phyloP scores from a whole-genome alignment of 1,284 basidiomycete genomes.

The Ustanciosporium gigantosporum region DNA sequence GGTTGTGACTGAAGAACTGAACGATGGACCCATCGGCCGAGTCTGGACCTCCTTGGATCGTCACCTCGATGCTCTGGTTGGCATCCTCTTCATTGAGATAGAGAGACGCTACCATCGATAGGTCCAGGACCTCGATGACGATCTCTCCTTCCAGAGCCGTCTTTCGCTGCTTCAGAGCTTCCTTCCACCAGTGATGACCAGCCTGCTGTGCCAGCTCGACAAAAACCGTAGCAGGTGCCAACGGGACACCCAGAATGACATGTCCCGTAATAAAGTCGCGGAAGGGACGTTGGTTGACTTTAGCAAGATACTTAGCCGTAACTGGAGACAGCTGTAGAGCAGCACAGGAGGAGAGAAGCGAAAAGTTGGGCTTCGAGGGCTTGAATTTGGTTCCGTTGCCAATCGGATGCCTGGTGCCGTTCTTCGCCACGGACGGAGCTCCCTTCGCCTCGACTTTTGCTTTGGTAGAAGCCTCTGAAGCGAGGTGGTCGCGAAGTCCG shows the following conservation, averaged over 20 bases:
- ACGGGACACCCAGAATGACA: slow-evolving; percentile 24
- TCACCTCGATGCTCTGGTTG: slow-evolving; percentile 26
- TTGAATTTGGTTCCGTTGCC: not conserved
- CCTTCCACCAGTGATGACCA: slow-evolving; percentile 32
- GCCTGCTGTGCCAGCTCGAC: slow-evolving; percentile 39
- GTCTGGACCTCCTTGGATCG: slow-evolving; percentile 18
- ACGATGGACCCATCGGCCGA: slow-evolving; percentile 22
- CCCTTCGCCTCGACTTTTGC: not conserved
- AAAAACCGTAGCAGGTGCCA: slow-evolving; percentile 37
- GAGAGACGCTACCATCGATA: slow-evolving; percentile 35
- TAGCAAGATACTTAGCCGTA: slow-evolving; percentile 16
- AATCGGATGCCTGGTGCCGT: not conserved
- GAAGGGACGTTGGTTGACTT: slow-evolving; percentile 21
- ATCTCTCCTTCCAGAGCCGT: slow-evolving; percentile 7
- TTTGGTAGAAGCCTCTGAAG: not conserved
- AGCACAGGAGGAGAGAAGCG: slow-evolving; percentile 17
- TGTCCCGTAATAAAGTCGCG: slow-evolving; percentile 39
- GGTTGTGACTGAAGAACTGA: slow-evolving; percentile 33
- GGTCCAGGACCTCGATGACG: slow-evolving; percentile 27
- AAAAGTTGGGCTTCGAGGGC: slow-evolving; percentile 7
- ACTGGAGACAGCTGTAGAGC: slow-evolving; percentile 11
- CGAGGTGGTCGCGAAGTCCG: slow-evolving; percentile 31
- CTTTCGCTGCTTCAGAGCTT: slow-evolving; percentile 3
- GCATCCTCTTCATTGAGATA: slow-evolving; percentile 20
- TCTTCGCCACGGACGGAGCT: not conserved